Evolutionary conservation across 1,139 yeast species (phyloP).

Genomic region (Kodamaea fungicola): DNA sequence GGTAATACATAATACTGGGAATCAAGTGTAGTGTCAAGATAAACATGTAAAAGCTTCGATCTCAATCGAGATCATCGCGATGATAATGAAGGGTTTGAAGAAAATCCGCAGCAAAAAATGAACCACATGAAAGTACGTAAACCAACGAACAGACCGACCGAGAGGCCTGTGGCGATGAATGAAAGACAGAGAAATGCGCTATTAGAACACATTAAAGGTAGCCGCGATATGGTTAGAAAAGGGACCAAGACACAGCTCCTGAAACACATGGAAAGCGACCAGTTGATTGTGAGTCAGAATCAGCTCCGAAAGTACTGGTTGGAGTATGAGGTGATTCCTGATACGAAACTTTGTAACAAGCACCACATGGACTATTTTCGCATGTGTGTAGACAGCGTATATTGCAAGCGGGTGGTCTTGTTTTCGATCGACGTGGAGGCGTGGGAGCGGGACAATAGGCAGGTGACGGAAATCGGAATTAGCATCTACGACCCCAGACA

Average conservation of each 20-base stretch:
- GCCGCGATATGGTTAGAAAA: too few species aligned
- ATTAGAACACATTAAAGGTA: too few species aligned
- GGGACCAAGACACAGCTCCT: neutral
- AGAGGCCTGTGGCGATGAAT: too few species aligned
- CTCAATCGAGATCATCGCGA: too few species aligned
- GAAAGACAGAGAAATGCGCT: too few species aligned
- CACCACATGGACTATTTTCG: conserved; percentile 17
- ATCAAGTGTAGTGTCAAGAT: too few species aligned
- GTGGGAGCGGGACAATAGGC: conserved; percentile 45
- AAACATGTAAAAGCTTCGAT: too few species aligned
- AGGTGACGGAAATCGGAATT: conserved; percentile 67
- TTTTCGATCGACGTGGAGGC: conserved; percentile 67
- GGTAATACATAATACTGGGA: too few species aligned
- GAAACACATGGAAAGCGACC: neutral
- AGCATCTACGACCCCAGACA: conserved; percentile 61
- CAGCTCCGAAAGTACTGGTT: conserved; percentile 2
- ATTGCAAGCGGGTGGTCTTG: conserved; percentile 33
- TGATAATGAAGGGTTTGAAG: too few species aligned
- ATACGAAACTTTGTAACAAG: conserved; percentile 16
- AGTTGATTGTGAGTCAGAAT: neutral
- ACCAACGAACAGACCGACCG: too few species aligned
- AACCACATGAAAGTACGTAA: too few species aligned
- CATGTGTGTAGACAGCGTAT: conserved; percentile 24
- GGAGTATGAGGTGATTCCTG: conserved; percentile 3
- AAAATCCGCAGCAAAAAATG: too few species aligned